Evolutionary conservation across 805 yeast genomes (phyloP).

Genomic region (Maudiozyma saulgeensis): DNA sequence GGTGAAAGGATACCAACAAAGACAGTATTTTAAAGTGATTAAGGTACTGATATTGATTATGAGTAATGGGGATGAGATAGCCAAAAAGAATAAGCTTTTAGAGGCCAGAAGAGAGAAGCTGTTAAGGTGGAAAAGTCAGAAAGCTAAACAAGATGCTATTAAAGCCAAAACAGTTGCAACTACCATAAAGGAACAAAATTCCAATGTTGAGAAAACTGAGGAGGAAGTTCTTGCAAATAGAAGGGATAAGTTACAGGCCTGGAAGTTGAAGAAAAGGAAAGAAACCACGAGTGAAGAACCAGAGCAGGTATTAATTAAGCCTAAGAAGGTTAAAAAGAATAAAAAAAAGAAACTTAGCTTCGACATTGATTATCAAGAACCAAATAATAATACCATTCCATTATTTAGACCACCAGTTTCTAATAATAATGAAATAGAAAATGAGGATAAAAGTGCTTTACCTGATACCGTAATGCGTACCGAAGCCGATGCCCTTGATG

Average conservation of each 20-base stretch:
- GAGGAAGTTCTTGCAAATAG: constrained; percentile 18
- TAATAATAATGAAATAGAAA: not conserved
- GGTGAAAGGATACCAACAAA: no score
- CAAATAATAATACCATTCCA: not conserved
- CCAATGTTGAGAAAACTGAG: not conserved
- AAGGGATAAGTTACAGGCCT: constrained; percentile 38
- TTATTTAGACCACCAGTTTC: not conserved
- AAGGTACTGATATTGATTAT: not conserved
- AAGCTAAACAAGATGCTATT: constrained; percentile 29
- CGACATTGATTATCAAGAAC: constrained; percentile 18
- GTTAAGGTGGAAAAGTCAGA: constrained; percentile 53
- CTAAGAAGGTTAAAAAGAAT: constrained; percentile 1
- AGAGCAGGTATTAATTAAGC: not conserved
- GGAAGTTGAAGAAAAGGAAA: constrained; percentile 38
- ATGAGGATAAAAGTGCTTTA: not conserved
- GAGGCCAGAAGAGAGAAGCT: constrained; percentile 42
- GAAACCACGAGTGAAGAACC: constrained; percentile 11
- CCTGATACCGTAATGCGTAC: not conserved
- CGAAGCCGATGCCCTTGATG: constrained; percentile 39
- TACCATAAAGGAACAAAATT: not conserved
- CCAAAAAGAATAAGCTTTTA: constrained; percentile 29
- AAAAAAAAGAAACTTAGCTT: constrained; percentile 5
- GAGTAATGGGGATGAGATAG: not conserved
- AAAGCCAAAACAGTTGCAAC: constrained; percentile 10
- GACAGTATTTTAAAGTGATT: no score